Evolutionary conservation across 345 rosid genomes (phyloP), one percentile per base, ranked within the genome.

Genomic region (Boechera stricta): DNA sequence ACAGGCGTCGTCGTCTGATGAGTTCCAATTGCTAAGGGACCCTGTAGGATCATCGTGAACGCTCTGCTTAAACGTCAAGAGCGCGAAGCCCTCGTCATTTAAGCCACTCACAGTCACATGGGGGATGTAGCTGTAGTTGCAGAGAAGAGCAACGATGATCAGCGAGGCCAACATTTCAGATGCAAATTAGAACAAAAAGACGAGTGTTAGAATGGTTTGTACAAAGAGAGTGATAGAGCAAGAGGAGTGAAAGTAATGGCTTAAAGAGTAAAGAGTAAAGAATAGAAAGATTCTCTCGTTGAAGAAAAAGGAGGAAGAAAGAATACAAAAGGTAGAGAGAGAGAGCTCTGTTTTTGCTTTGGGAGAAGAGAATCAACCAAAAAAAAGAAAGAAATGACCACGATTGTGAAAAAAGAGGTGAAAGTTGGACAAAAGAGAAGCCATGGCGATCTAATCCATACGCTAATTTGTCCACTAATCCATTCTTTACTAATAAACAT

Each of bases 1-100:
- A 73, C 98, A 95, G 49, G 96, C 88, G 77, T 79, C 81, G 1
- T 79, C 84, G 80, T 88, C 86, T 2, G 93, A 93, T 51, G 89
- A 79, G 89, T 91, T 91, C 99, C 98, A 93, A 80, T 86, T 88
- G 67, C 71, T 84, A 8, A 95, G 78, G 47, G 91, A 87, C 79
- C 97, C 90, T 69, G 84, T 87, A 47, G 97, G 98, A 85, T 95
- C 99, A 10, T 80, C 75, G 60, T 72, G 69, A 15, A 91, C 80
- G 79, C 90, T 83, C 74, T 86, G 86, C 77, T 90, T 95, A 26
- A 93, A 84, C 10, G 92, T 86, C 49, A 95, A 76, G 78, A 95
- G 90, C 8, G 96, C 97, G 68, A 66, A 80, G 9, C 97, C 97
- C 71, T 95, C 98, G 36, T 67, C 79, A 65, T 87, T 88, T 84